Evolutionary conservation across 2,329 filamentous ascomycete genomes (phyloP).

Genomic region (Zopfia rhizophila): DNA sequence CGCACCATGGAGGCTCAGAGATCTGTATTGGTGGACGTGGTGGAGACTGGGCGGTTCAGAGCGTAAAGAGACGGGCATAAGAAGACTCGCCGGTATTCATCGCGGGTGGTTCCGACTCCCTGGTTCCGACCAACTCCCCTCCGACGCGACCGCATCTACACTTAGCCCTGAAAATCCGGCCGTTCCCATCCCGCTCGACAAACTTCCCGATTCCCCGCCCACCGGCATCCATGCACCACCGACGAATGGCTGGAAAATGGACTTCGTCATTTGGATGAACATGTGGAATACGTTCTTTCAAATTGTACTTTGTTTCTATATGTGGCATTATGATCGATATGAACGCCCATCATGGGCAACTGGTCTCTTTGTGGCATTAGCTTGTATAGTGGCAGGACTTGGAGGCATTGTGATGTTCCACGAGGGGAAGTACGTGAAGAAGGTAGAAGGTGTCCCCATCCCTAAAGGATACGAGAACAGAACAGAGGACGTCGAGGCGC

Average conservation of each 20-base stretch:
- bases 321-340: conserved; percentile 83
- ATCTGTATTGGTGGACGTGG: conserved; percentile 76
- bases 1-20: conserved; percentile 84
- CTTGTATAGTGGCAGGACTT: conserved; percentile 73
- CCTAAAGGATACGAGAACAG: conserved; percentile 33
- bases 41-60: conserved; percentile 66
- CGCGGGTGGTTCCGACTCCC: conserved; percentile 78
- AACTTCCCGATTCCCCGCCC: conserved; percentile 73
- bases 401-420: conserved; percentile 76
- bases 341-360: conserved; percentile 82
- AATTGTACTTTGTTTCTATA: conserved; percentile 76
- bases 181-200: conserved; percentile 72
- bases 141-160: conserved; percentile 32
- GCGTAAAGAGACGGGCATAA: conserved; percentile 62
- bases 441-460: conserved; percentile 49
- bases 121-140: conserved; percentile 68
- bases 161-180: conserved; percentile 53
- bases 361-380: conserved; percentile 80
- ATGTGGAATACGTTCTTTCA: conserved; percentile 84
- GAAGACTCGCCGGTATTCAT: conserved; percentile 78
- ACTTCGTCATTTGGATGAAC: conserved; percentile 82
- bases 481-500: conserved; percentile 34
- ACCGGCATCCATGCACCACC: conserved; percentile 76
- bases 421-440: conserved; percentile 67
- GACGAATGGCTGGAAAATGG: conserved; percentile 78